Base-by-base conservation (phyloP, 2,329 filamentous ascomycete species). In the Clarireedia homoeocarpa region DNA sequence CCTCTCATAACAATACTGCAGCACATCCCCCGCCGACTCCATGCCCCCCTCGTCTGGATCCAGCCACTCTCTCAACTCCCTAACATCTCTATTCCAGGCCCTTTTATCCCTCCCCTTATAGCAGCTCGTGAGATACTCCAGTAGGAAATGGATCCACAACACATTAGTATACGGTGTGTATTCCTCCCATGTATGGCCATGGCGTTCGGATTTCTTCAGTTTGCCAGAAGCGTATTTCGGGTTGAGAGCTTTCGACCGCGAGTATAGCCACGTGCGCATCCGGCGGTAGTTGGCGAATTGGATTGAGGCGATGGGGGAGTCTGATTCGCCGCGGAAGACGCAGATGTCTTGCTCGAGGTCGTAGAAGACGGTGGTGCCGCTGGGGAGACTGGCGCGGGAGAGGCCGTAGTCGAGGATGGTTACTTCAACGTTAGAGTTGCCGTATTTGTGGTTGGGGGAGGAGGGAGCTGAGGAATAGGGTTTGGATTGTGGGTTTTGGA, bases 341-440 rank as follows among this genome's bases (percentile, higher is more conserved):
- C 73, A 70, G 20, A 84, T 74, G 55, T 85, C 83, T 44, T 75
- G 74, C 62, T 86, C 83, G 9, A 86, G 72, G 60, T 85, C 80
- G 60, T 78, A 80, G 2, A 78, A 80, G 6, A 82, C 73, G 0
- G 74, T 63, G 63, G 66, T 9, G 64, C 63, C 17, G 73, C 61
- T n/a, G 36, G 40, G 20, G 45, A 39, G 15, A 24, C 76, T 76
- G 2, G 81, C 82, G 17, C 83, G 75, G 1, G 83, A 86, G 14
- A 86, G 73, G 0, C 82, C 83, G 59, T 85, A 86, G 68, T 86
- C 83, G 5, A 86, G 72, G 42, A 86, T 81, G 0, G 83, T 85
- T 48, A 85, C 79, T 55, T 84, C 80, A 4, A 85, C 71, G 1
- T 81, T 82, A 0, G 82, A 85, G 61, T 74, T 78, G 27, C 82